Conservation (phyloP, 176 grass and related monocot species). For the Aegilops longissima region DNA sequence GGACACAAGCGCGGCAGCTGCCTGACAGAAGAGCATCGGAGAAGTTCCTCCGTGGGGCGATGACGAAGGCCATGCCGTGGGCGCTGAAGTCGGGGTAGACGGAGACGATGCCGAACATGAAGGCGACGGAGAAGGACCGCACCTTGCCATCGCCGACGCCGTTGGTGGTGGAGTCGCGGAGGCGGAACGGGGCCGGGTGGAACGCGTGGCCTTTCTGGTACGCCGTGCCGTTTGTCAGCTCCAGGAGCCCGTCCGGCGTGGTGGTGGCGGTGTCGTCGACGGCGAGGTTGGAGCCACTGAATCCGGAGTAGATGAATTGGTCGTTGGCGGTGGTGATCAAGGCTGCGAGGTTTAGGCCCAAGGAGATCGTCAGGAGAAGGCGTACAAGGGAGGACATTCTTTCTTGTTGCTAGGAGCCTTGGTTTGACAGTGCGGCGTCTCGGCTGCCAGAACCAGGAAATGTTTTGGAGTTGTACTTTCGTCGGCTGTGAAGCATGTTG, state of each 20-base stretch:
- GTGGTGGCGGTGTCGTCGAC: background rate
- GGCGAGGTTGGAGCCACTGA: background rate
- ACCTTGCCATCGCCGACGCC: background rate
- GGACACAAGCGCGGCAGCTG: too few relatives aligned
- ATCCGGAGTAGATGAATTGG: background rate
- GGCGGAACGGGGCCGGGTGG: background rate
- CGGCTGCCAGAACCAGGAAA: too few relatives aligned
- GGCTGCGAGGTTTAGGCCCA: background rate
- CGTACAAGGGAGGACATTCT: background rate
- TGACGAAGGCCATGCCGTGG: background rate
- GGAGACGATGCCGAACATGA: background rate
- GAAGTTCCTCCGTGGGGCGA: background rate
- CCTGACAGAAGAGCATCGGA: background rate
- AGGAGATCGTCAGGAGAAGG: background rate
- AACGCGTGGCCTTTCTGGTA: background rate
- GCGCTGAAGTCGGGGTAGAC: background rate
- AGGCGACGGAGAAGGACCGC: background rate
- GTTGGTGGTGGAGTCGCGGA: background rate
- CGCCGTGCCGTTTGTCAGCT: background rate
- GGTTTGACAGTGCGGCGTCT: too few relatives aligned
- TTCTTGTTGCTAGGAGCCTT: too few relatives aligned
- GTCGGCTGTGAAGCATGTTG: too few relatives aligned
- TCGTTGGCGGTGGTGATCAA: background rate
- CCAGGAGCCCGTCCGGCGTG: background rate
- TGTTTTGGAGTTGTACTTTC: too few relatives aligned